Evolutionary conservation across 345 rosid species (phyloP).

Genomic region (Streptanthus diversifolius): DNA sequence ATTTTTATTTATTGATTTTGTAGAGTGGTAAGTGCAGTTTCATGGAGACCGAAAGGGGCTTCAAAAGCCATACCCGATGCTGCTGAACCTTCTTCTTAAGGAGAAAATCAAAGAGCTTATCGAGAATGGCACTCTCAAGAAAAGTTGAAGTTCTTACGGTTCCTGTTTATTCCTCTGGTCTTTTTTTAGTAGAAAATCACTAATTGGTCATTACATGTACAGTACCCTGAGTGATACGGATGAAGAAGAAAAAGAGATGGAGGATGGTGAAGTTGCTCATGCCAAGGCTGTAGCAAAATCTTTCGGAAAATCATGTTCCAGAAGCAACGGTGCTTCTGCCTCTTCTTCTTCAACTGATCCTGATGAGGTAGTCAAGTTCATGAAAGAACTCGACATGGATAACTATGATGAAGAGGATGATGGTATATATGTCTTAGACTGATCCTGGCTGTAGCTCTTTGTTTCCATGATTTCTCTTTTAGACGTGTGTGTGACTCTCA

Average conservation of each 20-base stretch:
- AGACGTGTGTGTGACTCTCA: neutral
- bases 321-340: slow-evolving; percentile 26
- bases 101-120: slow-evolving; percentile 67
- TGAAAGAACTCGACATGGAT: slow-evolving; percentile 80
- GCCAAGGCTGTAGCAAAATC: slow-evolving; percentile 65
- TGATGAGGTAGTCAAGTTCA: slow-evolving; percentile 51
- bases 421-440: slow-evolving; percentile 46
- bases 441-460: no score
- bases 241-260: slow-evolving; percentile 39
- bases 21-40: slow-evolving; percentile 32
- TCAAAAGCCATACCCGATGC: slow-evolving; percentile 49
- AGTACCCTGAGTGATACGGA: slow-evolving; percentile 19
- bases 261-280: slow-evolving; percentile 40
- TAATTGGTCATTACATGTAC: neutral
- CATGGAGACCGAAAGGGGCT: slow-evolving; percentile 84
- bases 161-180: neutral
- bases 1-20: neutral
- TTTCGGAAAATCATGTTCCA: slow-evolving; percentile 45
- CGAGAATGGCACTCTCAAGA: slow-evolving; percentile 38
- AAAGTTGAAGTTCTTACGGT: slow-evolving; percentile 31
- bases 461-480: neutral
- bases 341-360: slow-evolving; percentile 33
- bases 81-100: slow-evolving; percentile 60
- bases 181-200: neutral
- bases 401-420: slow-evolving; percentile 82